Base-by-base conservation (phyloP, 169 alveolate genomes). In the Plasmodium chabaudi region DNA sequence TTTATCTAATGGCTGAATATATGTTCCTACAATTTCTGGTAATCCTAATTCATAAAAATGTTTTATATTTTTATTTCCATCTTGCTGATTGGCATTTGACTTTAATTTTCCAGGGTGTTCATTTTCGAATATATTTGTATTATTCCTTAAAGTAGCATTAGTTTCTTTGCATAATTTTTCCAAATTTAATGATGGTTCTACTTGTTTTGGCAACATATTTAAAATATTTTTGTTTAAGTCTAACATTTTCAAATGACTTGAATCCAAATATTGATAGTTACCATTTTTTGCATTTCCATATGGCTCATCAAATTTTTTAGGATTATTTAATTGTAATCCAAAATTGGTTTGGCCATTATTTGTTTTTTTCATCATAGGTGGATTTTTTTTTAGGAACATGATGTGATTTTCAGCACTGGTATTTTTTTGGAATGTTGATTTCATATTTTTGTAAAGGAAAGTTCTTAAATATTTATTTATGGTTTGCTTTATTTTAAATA, bases 191-290 rank as follows among this genome's bases (percentile, higher is more conserved):
- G 82, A 67, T 82, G 90, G 90, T 34, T 82, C 68, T 34, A 82
- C 65, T 70, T 73, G 90, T 60, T 82, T 82, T 47, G 90, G 90
- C 13, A 82, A 57, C 12, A 82, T 51, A 46, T 82, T 70, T 34
- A 44, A 60, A 47, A 82, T 65, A 15, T 82, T 65, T 60, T 82
- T 82, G 63, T 82, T 82, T 49, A 82, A 61, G 61, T 82, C 90
- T 56, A 82, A 70, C 90, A 82, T 82, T 82, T 82, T 82, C 72
- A 82, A 82, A 59, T 82, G 90, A 15, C 65, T 82, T 21, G 90
- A 21, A 82, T 82, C 90, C 68, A 82, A 82, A 82, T 67, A 82
- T 65, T 82, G 72, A 64, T 67, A 82, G 25, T 61, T 82, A 60
- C 42, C 25, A 65, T 67, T 67, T 82, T 19, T 67, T 44, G n/a